These are phyloP conservation scores for Lentinula raphanica DNA, from an alignment of 768 basidiomycete genomes.

Conservation along the genomic window DNA sequence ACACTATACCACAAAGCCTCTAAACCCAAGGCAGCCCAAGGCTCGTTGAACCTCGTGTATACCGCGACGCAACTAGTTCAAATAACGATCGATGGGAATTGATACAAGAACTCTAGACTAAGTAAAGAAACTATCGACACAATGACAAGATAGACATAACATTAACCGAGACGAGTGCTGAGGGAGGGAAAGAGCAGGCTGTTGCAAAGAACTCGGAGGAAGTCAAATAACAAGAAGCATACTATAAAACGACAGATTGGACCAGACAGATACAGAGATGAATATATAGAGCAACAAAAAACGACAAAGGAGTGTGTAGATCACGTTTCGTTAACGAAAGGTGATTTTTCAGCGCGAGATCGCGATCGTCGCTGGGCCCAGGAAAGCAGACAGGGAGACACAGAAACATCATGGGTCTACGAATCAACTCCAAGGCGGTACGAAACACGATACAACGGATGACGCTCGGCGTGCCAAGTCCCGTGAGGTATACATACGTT, in stretches of 20 bases:
- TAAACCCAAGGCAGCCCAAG: too few species aligned
- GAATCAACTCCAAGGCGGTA: constrained; percentile 45
- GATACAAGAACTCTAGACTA: too few species aligned
- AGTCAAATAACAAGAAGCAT: too few species aligned
- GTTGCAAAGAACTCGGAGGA: too few species aligned
- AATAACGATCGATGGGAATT: too few species aligned
- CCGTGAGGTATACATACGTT: constrained; percentile 8
- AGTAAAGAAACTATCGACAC: neutral
- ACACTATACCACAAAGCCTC: too few species aligned
- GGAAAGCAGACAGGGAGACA: constrained; percentile 22
- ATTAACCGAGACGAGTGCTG: neutral
- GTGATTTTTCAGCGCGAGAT: constrained; percentile 46
- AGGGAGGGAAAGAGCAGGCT: neutral
- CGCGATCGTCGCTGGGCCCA: constrained; percentile 65
- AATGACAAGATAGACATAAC: neutral
- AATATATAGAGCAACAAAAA: neutral
- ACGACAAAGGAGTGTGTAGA: constrained; percentile 5
- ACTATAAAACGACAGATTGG: neutral
- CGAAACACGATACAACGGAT: constrained; percentile 61
- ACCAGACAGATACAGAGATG: too few species aligned
- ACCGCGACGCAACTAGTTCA: too few species aligned
- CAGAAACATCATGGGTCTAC: neutral
- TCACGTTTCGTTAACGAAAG: constrained; percentile 13
- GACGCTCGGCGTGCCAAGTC: constrained; percentile 39
- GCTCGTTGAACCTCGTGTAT: too few species aligned